Evolutionary conservation across 805 yeast species (phyloP), one percentile per base, ranked within the genome.

Genomic region (Yarrowia hollandica): DNA sequence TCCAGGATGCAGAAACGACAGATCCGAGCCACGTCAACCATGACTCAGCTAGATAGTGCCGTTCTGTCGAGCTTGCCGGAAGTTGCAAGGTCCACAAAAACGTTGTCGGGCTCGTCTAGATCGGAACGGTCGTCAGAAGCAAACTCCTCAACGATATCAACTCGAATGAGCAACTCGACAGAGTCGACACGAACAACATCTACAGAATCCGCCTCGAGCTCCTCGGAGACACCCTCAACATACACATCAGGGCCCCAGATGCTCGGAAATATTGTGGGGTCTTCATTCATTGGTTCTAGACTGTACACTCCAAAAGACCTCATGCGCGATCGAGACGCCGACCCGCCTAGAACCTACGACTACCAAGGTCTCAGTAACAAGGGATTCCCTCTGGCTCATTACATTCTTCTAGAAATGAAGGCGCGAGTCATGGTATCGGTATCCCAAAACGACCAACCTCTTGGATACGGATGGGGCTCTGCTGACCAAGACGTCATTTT

Each of bases 251-350:
- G 55, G 2, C 55, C 55, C 1, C 31, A 48, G 16, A 31, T 33
- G 55, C 39, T 48, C 0, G 55, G 55, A 12, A 48, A 48, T 23
- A 31, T 48, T 12, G 34, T 48, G 10, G 39, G 22, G 11, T 21
- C 34, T 1, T 55, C 59, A 12, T 23, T 19, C 9, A 16, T 41
- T 7, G 39, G 59, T 8, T 21, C 37, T 2, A 38, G 59, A 21
- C 18, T 64, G 11, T 64, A 64, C 56, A 64, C 67, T 12, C 67
- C 66, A 1, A 25, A 15, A 5, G 56, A 61, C 14, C 58, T 64
- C 28, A 11, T 16, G 7, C 5, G 42, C 1, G 67, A 64, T 30
- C 30, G 60, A 22, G 33, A 55, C 3, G 28, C 33, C 11, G 35
- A 38, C 7, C 50, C 50, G 4, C 38, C 59, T 4, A 19, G 37